Evolutionary conservation across 306 rosid species (phyloP).

Genomic region (Fagus crenata): DNA sequence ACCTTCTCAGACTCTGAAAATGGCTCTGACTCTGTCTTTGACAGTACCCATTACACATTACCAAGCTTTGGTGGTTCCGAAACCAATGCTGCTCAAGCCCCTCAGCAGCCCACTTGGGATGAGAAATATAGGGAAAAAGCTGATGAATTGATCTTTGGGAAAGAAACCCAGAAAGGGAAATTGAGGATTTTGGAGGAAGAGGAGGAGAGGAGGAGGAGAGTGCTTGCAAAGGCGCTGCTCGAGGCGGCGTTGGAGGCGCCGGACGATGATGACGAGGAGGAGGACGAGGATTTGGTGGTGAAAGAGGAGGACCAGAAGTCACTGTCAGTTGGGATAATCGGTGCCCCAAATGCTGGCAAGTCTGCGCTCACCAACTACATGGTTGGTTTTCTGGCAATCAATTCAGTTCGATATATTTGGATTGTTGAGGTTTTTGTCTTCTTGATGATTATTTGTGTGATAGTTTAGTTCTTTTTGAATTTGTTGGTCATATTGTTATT

Average conservation of each 20-base stretch:
- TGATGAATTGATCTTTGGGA: conserved; percentile 45
- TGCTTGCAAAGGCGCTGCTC: conserved; percentile 73
- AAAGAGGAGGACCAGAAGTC: conserved; percentile 88
- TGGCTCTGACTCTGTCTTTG: conserved; percentile 54
- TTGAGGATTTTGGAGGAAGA: conserved; percentile 45
- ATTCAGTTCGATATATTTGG: neutral
- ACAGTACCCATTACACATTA: conserved; percentile 59
- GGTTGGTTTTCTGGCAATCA: conserved; percentile 49
- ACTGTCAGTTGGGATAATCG: conserved; percentile 79
- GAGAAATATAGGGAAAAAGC: conserved; percentile 52
- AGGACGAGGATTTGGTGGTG: conserved; percentile 31
- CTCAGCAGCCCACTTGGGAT: conserved; percentile 58
- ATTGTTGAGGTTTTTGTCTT: neutral
- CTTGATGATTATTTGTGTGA: neutral
- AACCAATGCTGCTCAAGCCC: conserved; percentile 10
- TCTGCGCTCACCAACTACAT: conserved; percentile 82
- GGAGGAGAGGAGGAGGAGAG: conserved; percentile 55
- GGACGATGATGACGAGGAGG: conserved; percentile 39
- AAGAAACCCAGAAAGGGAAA: conserved; percentile 39
- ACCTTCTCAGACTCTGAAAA: conserved; percentile 36
- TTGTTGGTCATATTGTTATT: neutral
- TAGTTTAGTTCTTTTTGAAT: neutral
- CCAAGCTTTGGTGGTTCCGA: conserved; percentile 36
- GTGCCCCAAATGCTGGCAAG: conserved; percentile 97
- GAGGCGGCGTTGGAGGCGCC: conserved; percentile 56